Evolutionary conservation across 495 filamentous ascomycete genomes (phyloP).

Genomic region (Elaphomyces granulatus): DNA sequence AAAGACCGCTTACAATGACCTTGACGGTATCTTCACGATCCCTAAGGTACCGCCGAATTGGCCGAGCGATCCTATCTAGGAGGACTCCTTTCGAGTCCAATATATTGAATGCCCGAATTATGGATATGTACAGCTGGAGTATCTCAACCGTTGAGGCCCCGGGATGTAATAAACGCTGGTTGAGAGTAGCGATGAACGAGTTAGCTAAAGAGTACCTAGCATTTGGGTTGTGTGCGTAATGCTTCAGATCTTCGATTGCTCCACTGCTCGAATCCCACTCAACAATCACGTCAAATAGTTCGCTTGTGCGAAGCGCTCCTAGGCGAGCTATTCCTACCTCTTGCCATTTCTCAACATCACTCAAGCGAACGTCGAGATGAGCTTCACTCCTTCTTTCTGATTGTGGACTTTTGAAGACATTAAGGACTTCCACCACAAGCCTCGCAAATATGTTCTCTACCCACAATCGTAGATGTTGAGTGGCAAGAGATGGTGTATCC

Average conservation of each 20-base stretch:
- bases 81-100: constrained; percentile 87
- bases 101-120: constrained; percentile 80
- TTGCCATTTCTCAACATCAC: constrained; percentile 64
- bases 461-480: constrained; percentile 49
- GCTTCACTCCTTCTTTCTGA: constrained; percentile 9
- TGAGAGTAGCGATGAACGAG: constrained; percentile 52
- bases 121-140: constrained; percentile 75
- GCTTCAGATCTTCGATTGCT: constrained; percentile 69
- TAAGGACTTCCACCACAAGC: constrained; percentile 48
- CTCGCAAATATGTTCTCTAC: constrained; percentile 55
- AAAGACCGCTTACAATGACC: constrained; percentile 71
- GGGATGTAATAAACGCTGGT: constrained; percentile 66
- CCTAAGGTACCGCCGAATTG: constrained; percentile 74
- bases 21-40: constrained; percentile 88
- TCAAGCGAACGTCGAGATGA: constrained; percentile 33
- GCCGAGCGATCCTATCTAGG: constrained; percentile 68
- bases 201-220: constrained; percentile 50
- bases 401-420: constrained; percentile 26
- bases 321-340: constrained; percentile 63
- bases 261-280: constrained; percentile 68
- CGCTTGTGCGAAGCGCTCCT: constrained; percentile 62
- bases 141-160: constrained; percentile 84
- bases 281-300: constrained; percentile 79
- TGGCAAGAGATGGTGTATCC: constrained; percentile 40
- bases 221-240: constrained; percentile 41